Percentiles rank a stretch among this genome's conserved stretches.
phyloP scores from a whole-genome alignment of 176 grass and related monocot species.

The Oryza glumipatula region DNA sequence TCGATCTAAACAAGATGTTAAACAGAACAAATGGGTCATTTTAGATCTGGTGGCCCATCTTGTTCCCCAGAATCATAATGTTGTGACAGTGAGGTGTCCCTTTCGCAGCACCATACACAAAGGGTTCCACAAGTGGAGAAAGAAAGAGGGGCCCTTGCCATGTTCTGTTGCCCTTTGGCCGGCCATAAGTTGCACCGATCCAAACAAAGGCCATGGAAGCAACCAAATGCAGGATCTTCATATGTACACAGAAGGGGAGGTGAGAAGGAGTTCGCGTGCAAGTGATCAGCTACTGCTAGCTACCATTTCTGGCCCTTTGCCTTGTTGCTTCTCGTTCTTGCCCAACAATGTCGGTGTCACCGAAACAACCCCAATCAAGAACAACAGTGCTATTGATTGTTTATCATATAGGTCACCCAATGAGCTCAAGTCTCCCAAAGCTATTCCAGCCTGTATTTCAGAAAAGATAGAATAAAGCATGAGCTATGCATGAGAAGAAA shows the following conservation, averaged over 20 bases:
- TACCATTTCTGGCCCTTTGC: conserved; percentile 39
- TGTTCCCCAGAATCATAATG: not conserved
- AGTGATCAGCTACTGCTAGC: conserved; percentile 48
- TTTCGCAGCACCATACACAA: not conserved
- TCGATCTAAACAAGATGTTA: conserved; percentile 18
- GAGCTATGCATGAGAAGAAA: not conserved
- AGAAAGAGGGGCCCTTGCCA: not conserved
- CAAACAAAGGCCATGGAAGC: not conserved
- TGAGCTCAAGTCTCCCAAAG: conserved; percentile 79
- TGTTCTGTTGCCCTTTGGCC: not conserved
- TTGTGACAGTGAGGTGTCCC: not conserved
- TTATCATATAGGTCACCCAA: conserved; percentile 89
- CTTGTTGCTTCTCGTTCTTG: conserved; percentile 55
- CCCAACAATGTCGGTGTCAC: conserved; percentile 80
- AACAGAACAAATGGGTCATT: not conserved
- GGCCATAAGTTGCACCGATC: not conserved
- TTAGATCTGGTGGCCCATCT: not conserved
- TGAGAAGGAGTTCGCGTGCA: conserved; percentile 8
- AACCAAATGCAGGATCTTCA: conserved; percentile 21
- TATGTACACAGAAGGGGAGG: conserved; percentile 49
- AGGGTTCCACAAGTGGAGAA: not conserved
- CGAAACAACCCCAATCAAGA: conserved; percentile 88
- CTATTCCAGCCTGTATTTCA: conserved; percentile 83
- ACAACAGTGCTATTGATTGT: conserved; percentile 81
- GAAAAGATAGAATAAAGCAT: not conserved